Conservation (phyloP, 768 basidiomycete genomes). For the Lactarius hengduanensis region DNA sequence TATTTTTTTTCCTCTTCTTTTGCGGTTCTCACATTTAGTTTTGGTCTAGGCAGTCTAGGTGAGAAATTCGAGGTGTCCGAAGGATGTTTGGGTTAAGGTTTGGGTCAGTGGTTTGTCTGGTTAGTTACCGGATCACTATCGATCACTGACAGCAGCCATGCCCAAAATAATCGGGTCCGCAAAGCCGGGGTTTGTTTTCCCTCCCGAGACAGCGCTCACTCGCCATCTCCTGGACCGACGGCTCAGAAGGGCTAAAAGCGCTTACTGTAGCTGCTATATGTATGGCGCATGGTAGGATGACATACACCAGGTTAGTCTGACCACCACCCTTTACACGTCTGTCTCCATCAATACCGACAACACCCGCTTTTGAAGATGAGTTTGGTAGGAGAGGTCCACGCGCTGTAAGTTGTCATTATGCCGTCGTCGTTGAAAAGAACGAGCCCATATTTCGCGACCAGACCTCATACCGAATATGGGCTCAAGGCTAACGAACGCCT, state of each 20-base stretch:
- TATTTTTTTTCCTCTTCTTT: no score
- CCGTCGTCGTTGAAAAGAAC: not conserved
- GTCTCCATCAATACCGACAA: not conserved
- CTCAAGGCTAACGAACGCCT: not conserved
- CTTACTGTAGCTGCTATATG: not conserved
- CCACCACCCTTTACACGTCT: not conserved
- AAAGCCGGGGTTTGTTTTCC: not conserved
- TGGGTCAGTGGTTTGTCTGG: no score
- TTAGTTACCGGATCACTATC: no score
- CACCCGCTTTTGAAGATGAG: not conserved
- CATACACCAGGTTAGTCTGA: not conserved
- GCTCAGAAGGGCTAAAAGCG: not conserved
- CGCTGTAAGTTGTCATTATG: constrained; percentile 1
- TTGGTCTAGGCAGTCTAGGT: no score
- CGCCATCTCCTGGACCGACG: not conserved
- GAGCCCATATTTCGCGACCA: not conserved
- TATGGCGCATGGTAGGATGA: not conserved
- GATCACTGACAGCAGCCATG: no score
- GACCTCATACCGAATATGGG: not conserved
- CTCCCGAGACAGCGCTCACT: not conserved
- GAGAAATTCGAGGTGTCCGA: no score
- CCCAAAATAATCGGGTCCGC: not conserved
- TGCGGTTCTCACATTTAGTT: no score
- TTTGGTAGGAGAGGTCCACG: not conserved
- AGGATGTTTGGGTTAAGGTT: no score